Conservation (phyloP, 768 basidiomycete species). For the Boletus vermiculosoides region DNA sequence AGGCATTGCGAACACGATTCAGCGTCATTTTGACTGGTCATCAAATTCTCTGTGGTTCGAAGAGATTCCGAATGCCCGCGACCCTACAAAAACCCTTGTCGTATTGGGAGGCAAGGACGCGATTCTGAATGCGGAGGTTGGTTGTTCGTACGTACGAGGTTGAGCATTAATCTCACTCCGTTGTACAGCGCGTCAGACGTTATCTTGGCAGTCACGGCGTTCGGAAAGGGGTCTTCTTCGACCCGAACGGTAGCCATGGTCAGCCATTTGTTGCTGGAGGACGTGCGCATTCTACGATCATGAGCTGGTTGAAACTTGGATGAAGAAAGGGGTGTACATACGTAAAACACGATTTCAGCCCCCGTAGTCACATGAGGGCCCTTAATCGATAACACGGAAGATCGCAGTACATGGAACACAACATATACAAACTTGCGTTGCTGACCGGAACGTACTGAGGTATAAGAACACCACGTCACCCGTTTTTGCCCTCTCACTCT, state of each 20-base stretch:
- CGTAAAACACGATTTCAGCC: background rate
- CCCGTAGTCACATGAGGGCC: background rate
- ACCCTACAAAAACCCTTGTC: constrained; percentile 65
- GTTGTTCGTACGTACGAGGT: constrained; percentile 8
- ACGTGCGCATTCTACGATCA: constrained; percentile 52
- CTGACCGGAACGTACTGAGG: background rate
- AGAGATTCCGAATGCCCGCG: constrained; percentile 78
- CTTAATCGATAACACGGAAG: constrained; percentile 24
- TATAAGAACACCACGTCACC: constrained; percentile 22
- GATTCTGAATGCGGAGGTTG: constrained; percentile 72
- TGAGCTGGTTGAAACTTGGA: constrained; percentile 55
- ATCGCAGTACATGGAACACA: constrained; percentile 14
- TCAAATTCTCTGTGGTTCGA: constrained; percentile 89
- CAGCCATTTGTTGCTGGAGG: constrained; percentile 54
- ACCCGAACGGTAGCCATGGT: constrained; percentile 63
- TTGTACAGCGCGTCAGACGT: constrained; percentile 58
- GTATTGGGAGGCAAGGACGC: constrained; percentile 81
- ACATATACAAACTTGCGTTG: constrained; percentile 28
- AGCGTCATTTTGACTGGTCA: constrained; percentile 82
- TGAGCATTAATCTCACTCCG: background rate
- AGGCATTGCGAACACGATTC: constrained; percentile 82
- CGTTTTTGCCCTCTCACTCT: constrained; percentile 13
- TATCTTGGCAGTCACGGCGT: constrained; percentile 79
- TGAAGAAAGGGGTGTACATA: constrained; percentile 15
- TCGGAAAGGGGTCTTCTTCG: constrained; percentile 61